Conservation (phyloP, 1,284 basidiomycete genomes). For the Rhodotorula sp. region DNA sequence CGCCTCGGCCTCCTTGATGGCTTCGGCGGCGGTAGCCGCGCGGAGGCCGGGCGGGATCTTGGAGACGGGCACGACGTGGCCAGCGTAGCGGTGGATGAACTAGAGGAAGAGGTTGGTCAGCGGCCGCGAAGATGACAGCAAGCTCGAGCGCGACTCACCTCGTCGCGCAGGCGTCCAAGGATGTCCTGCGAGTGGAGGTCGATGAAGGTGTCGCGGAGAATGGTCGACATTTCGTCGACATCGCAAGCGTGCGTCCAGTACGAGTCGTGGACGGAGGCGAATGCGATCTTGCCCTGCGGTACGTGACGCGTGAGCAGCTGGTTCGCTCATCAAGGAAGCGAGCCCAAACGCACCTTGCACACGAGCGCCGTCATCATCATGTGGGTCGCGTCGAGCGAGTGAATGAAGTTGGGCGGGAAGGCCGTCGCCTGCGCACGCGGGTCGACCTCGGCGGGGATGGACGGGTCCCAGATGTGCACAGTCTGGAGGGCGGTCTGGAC, state of each 20-base stretch:
- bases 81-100: conserved; percentile 76
- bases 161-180: conserved; percentile 55
- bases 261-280: conserved; percentile 96
- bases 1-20: background rate
- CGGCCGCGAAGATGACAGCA: too few relatives aligned
- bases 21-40: background rate
- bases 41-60: conserved; percentile 40
- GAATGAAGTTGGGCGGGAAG: conserved; percentile 98
- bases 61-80: conserved; percentile 68
- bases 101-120: conserved; percentile 45
- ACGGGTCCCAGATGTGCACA: conserved; percentile 90
- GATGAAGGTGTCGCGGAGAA: conserved; percentile 92
- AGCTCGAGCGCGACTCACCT: conserved; percentile 48
- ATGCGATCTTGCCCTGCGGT: conserved; percentile 68
- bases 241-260: conserved; percentile 96
- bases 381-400: conserved; percentile 96
- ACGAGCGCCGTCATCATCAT: conserved; percentile 98
- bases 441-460: conserved; percentile 74
- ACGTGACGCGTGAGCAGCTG: too few relatives aligned
- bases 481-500: conserved; percentile 82
- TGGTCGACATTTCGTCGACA: conserved; percentile 83
- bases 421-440: conserved; percentile 86
- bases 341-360: conserved; percentile 55
- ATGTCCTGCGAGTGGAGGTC: conserved; percentile 85
- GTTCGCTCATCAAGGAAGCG: background rate